Conservation (phyloP, 2,329 filamentous ascomycete genomes). For the Pseudogymnoascus destructans region DNA sequence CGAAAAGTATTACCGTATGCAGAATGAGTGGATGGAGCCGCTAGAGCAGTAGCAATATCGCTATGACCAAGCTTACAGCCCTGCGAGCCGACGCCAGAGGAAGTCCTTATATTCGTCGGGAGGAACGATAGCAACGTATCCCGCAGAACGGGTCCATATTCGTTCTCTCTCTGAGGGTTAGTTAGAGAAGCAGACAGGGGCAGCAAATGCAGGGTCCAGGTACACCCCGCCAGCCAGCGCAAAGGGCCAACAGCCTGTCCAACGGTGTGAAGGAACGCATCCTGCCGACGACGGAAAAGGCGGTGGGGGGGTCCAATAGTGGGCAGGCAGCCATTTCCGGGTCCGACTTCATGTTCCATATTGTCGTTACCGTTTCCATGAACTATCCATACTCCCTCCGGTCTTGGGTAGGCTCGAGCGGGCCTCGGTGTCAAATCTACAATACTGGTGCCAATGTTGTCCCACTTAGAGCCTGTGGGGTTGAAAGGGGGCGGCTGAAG, state of each 20-base stretch:
- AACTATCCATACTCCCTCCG: neutral
- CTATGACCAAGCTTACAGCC: conserved; percentile 7
- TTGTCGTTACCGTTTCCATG: neutral
- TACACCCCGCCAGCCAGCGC: neutral
- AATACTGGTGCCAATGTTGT: neutral
- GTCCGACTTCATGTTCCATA: neutral
- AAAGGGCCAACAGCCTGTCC: neutral
- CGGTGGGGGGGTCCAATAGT: conserved; percentile 7
- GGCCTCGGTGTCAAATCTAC: neutral
- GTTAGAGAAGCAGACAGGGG: neutral
- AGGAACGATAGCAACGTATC: neutral
- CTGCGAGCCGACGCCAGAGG: neutral
- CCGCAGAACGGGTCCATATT: neutral
- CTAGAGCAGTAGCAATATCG: neutral
- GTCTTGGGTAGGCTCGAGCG: conserved; percentile 1
- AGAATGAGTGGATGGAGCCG: neutral
- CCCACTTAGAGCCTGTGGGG: conserved; percentile 6
- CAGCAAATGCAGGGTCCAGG: conserved; percentile 4
- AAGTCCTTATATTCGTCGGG: neutral
- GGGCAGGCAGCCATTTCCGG: conserved; percentile 4
- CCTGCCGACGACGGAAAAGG: conserved; percentile 1
- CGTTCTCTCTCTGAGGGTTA: neutral
- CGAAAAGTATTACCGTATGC: neutral
- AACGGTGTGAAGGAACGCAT: conserved; percentile 8
- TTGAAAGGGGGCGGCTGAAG: neutral